Evolutionary conservation across 169 alveolate species (phyloP).

Genomic region (Plasmodium cynomolgi): DNA sequence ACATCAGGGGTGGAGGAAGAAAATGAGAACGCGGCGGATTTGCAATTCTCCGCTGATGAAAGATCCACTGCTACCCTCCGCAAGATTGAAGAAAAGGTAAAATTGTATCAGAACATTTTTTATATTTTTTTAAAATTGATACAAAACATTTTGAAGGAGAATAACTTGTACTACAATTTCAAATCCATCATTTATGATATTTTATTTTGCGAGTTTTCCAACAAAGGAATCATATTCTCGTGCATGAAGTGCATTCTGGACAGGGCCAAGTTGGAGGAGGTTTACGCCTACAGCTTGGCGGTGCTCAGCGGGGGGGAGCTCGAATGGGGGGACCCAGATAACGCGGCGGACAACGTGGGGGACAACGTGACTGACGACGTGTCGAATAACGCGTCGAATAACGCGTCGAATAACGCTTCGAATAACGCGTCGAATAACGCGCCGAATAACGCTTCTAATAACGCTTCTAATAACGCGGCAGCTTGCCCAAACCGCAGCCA

Average conservation of each 20-base stretch:
- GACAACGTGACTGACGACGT: background rate
- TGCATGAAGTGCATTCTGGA: conserved; percentile 64
- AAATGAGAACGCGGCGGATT: background rate
- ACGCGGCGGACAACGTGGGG: background rate
- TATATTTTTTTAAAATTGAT: conserved; percentile 56
- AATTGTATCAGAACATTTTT: conserved; percentile 50
- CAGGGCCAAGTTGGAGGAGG: conserved; percentile 29
- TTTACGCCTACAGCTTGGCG: conserved; percentile 23
- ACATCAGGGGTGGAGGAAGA: background rate
- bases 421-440: no score
- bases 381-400: background rate
- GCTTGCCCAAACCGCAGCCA: background rate
- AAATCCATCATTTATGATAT: conserved; percentile 66
- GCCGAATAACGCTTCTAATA: no score
- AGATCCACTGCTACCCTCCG: background rate
- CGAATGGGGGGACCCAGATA: background rate
- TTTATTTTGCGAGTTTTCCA: conserved; percentile 58
- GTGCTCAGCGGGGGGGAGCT: background rate
- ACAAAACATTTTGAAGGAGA: conserved; percentile 20
- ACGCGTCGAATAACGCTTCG: background rate
- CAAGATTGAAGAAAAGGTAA: conserved; percentile 41
- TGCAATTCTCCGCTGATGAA: background rate
- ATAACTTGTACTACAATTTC: conserved; percentile 61
- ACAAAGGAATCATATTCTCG: conserved; percentile 36
- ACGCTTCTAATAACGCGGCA: no score